phyloP scores from a whole-genome alignment of 78 protist genomes.

The Chrysochromulina parva region DNA sequence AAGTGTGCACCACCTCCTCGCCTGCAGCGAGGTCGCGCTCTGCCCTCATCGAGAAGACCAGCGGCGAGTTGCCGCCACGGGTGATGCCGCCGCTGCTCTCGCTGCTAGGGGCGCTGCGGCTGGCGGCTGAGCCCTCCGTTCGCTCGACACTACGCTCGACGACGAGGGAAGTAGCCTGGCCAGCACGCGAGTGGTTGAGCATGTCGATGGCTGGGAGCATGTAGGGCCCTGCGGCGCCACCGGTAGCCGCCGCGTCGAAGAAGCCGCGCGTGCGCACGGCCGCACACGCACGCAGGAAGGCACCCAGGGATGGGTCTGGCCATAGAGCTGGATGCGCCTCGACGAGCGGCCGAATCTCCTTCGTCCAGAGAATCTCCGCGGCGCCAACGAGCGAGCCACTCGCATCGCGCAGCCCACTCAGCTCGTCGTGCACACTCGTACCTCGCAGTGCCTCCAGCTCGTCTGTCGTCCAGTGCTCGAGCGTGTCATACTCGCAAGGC shows the following conservation, averaged over 20 bases:
- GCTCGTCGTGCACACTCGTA: neutral
- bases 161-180: neutral
- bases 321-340: neutral
- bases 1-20: slow-evolving; percentile 1
- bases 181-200: neutral
- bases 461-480: neutral
- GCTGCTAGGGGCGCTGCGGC: no score
- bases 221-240: neutral
- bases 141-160: neutral
- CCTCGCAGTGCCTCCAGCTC: neutral
- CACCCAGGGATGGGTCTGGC: neutral
- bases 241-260: neutral
- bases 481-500: neutral
- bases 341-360: neutral
- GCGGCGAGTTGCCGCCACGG: neutral
- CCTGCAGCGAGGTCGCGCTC: neutral
- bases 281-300: neutral
- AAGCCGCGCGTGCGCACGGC: slow-evolving; percentile 24
- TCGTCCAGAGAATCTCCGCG: neutral
- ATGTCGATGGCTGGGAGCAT: slow-evolving; percentile 7
- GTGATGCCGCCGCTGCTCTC: no score
- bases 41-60: neutral
- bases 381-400: neutral
- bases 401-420: neutral
- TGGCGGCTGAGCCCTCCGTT: no score